Evolutionary conservation across 345 rosid species (phyloP).

Genomic region (Gossypium anomalum): DNA sequence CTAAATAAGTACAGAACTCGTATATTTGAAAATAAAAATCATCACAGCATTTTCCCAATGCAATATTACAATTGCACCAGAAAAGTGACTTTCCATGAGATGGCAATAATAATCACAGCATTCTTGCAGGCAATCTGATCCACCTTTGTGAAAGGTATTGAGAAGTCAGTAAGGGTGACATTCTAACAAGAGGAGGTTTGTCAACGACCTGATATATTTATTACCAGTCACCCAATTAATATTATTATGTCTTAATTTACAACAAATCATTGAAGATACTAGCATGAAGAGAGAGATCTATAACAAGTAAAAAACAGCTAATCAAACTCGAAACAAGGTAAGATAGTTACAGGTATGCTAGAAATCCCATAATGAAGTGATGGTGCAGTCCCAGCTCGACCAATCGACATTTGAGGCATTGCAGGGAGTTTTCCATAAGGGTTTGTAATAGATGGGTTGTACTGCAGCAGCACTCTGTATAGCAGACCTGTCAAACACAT

Average conservation of each 20-base stretch:
- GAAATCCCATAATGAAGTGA: conserved; percentile 42
- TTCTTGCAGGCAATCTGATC: conserved; percentile 65
- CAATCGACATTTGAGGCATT: conserved; percentile 80
- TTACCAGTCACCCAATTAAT: neutral
- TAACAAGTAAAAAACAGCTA: neutral
- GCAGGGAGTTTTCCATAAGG: conserved; percentile 93
- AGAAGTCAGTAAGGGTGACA: conserved; percentile 75
- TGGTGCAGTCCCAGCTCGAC: conserved; percentile 63
- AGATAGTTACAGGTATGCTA: conserved; percentile 3
- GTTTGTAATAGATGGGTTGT: conserved; percentile 56
- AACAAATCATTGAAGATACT: neutral
- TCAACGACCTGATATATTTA: conserved; percentile 58
- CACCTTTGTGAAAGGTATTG: conserved; percentile 75
- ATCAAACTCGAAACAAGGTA: neutral
- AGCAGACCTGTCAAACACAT: conserved; percentile 43
- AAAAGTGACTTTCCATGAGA: conserved; percentile 43
- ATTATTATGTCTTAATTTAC: neutral
- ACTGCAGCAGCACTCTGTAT: conserved; percentile 35
- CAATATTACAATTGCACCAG: conserved; percentile 15
- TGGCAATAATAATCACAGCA: conserved; percentile 57
- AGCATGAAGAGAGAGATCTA: neutral
- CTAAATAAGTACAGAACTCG: neutral
- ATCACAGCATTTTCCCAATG: neutral
- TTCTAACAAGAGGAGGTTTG: conserved; percentile 68
- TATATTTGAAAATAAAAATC: neutral